Evolutionary conservation across 768 basidiomycete species (phyloP).

Genomic region (Strobilomyces echinocephalus): DNA sequence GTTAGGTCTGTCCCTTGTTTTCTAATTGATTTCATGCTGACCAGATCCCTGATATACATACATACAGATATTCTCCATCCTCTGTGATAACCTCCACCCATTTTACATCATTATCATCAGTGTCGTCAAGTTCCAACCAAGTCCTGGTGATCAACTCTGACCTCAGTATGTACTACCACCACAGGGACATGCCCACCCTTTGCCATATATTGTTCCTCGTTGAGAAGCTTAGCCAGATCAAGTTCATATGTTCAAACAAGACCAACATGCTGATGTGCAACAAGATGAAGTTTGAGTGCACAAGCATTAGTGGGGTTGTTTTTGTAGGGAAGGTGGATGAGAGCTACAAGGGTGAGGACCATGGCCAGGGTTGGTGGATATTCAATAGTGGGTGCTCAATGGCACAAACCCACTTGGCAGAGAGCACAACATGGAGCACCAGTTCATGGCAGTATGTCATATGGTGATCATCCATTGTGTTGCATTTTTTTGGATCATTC

Average conservation of each 20-base stretch:
- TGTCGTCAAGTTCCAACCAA: conserved; percentile 99
- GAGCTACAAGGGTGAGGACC: too few relatives aligned
- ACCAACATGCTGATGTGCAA: conserved; percentile 95
- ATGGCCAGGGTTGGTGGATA: too few relatives aligned
- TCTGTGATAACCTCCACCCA: conserved; percentile 98
- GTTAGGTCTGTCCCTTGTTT: too few relatives aligned
- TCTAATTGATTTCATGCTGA: conserved; percentile 1
- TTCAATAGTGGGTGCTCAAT: too few relatives aligned
- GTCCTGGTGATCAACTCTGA: conserved; percentile 96
- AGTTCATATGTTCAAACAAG: conserved; percentile 94
- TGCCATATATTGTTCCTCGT: conserved; percentile 98
- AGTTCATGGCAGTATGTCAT: too few relatives aligned
- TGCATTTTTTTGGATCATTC: too few relatives aligned
- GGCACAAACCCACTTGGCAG: too few relatives aligned
- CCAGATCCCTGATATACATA: conserved; percentile 42
- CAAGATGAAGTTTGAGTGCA: conserved; percentile 99
- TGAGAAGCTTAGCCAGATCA: conserved; percentile 97
- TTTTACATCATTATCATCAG: conserved; percentile 97
- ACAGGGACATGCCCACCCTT: conserved; percentile 92
- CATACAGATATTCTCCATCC: too few relatives aligned
- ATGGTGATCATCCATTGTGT: too few relatives aligned
- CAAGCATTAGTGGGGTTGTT: too few relatives aligned
- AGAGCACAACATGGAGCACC: too few relatives aligned
- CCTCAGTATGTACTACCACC: conserved; percentile 96
- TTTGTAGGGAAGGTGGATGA: too few relatives aligned